Evolutionary conservation across 2,329 filamentous ascomycete genomes (phyloP), one percentile per base, ranked within the genome.

Genomic region (Fusarium sp.): DNA sequence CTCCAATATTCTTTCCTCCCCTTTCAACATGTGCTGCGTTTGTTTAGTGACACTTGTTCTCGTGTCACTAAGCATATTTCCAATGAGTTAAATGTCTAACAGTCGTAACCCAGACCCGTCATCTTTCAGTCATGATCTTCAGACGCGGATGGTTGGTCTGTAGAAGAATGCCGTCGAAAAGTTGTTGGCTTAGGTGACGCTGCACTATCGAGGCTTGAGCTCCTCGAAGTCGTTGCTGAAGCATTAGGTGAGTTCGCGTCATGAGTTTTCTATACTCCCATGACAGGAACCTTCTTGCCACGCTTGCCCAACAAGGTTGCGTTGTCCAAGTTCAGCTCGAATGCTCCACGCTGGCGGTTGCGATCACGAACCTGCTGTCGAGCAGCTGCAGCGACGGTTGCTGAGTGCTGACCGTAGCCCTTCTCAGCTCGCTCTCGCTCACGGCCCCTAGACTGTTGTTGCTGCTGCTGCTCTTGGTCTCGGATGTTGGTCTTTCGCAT

Each of bases 281-380:
- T 82, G 63, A 84, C 82, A 25, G 84, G 79, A 46, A 86, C 80
- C 74, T 90, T 88, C 73, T 86, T 84, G 24, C 83, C 84, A 63
- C 89, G 82, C 74, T 94, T 89, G 32, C 94, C 94, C 7, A 99
- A 84, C 54, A 99, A 81, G 3, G 94, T 98, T 2, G 96, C 93
- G 59, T 96, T 96, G 71, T 97, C 94, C 40, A 99, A 83, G 77
- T 90, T 98, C 48, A 99, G 87, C 81, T 99, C 96, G 73, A 99
- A 99, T 0, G 92, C 90, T 32, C 93, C 94, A 80, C 91, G 92
- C 73, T 92, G 89, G 68, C 85, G 87, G 61, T 89, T 87, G 32
- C 88, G 85, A 46, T 91, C 89, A 42, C 85, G 82, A 7, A 96
- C 93, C 76, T 94, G 93, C 76, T 93, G 90, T 74, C 92, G 91